These are phyloP conservation scores for Hansenula lynferdii DNA, from an alignment of 1,139 yeast genomes.

Conservation along the genomic window DNA sequence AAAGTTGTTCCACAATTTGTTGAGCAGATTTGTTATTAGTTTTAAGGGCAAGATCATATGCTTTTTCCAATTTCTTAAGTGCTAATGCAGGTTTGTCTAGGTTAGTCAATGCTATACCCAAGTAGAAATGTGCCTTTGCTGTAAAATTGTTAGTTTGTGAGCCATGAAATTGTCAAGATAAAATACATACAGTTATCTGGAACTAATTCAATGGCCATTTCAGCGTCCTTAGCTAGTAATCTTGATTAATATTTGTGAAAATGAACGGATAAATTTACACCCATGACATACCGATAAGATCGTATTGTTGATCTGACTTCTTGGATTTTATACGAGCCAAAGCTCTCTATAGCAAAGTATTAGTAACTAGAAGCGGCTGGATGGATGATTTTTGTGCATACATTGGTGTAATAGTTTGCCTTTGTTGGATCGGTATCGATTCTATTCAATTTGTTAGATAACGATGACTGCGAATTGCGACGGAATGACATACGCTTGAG, in stretches of 20 bases:
- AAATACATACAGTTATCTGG: slow-evolving; percentile 7
- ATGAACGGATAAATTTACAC: slow-evolving; percentile 18
- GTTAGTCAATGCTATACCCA: slow-evolving; percentile 25
- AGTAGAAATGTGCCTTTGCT: slow-evolving; percentile 27
- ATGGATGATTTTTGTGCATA: slow-evolving; percentile 4
- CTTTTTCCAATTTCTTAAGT: slow-evolving; percentile 25
- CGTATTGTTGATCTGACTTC: background rate
- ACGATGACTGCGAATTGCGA: no score
- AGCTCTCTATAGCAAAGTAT: slow-evolving; percentile 1
- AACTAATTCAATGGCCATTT: slow-evolving; percentile 28
- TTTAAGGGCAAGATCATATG: slow-evolving; percentile 27
- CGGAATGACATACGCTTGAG: background rate
- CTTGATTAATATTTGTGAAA: background rate
- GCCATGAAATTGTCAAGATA: no score
- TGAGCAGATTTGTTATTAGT: slow-evolving; percentile 24
- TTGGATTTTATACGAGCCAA: background rate
- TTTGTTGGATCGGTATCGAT: slow-evolving; percentile 24
- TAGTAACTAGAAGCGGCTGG: background rate
- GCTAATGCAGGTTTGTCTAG: slow-evolving; percentile 27
- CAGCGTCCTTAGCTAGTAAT: slow-evolving; percentile 25
- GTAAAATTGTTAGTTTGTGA: no score
- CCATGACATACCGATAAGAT: slow-evolving; percentile 12
- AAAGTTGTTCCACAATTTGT: slow-evolving; percentile 24
- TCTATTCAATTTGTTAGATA: slow-evolving; percentile 5
- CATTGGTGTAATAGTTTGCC: slow-evolving; percentile 26